phyloP scores from a whole-genome alignment of 192 early-diverging fungal species.

The Geosiphon pyriformis region DNA sequence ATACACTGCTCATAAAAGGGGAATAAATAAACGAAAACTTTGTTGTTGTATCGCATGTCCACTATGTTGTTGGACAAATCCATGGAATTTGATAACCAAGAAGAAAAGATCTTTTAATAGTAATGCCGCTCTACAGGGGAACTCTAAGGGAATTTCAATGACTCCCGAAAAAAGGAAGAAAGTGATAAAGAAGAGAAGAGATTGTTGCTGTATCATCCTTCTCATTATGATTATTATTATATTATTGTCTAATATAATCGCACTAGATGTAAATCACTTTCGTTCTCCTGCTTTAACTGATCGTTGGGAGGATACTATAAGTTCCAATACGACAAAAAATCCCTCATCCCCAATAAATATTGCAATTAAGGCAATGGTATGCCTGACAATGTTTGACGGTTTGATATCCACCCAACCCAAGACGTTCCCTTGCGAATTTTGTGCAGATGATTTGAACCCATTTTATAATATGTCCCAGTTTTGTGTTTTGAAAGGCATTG shows the following conservation, averaged over 20 bases:
- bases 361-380: neutral
- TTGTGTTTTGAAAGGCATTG: slow-evolving; percentile 9
- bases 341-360: neutral
- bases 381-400: neutral
- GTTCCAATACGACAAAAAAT: neutral
- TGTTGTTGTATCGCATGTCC: neutral
- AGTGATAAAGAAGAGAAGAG: slow-evolving; percentile 4
- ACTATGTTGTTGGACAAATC: neutral
- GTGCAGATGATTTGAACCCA: neutral
- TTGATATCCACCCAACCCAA: neutral
- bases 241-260: slow-evolving; percentile 12
- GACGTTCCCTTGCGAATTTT: slow-evolving; percentile 9
- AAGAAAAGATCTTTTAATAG: neutral
- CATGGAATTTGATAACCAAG: neutral
- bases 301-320: neutral
- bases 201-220: slow-evolving; percentile 6
- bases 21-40: neutral
- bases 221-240: slow-evolving; percentile 10
- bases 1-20: neutral
- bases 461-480: slow-evolving; percentile 11
- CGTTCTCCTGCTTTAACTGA: neutral
- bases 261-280: neutral
- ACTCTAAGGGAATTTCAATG: too few relatives aligned
- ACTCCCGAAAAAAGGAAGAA: neutral
- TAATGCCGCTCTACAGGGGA: too few relatives aligned